Evolutionary conservation across 1,139 yeast genomes (phyloP).

Genomic region (Scheffersomyces titani): DNA sequence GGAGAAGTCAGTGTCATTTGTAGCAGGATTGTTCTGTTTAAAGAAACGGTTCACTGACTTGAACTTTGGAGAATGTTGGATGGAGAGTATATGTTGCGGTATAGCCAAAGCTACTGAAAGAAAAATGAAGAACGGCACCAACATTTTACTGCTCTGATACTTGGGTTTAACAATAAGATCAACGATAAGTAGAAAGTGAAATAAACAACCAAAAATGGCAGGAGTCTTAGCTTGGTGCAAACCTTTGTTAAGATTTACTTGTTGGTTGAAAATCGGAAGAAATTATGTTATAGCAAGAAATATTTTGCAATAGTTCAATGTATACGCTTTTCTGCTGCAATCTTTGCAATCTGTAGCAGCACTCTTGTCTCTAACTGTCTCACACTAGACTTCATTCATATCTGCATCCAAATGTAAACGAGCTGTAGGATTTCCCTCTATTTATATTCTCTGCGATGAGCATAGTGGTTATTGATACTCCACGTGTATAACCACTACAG

Average conservation of each 20-base stretch:
- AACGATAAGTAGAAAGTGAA: not conserved
- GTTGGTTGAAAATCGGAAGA: not conserved
- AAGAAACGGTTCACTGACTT: conserved; percentile 16
- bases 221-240: too few species aligned
- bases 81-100: not conserved
- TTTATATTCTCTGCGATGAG: not conserved
- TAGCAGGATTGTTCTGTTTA: conserved; percentile 19
- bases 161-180: not conserved
- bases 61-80: conserved; percentile 6
- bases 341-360: not conserved
- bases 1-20: conserved; percentile 14
- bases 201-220: not conserved
- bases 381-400: not conserved
- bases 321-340: too few species aligned
- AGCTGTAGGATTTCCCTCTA: not conserved
- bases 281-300: not conserved
- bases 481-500: not conserved
- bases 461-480: conserved; percentile 1
- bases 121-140: not conserved
- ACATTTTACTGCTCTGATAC: not conserved
- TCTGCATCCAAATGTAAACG: not conserved
- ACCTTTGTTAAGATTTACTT: not conserved
- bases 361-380: not conserved
- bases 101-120: not conserved
- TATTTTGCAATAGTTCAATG: not conserved